Evolutionary conservation across 768 basidiomycete genomes (phyloP).

Genomic region (Erythrobasidium yunnanense): DNA sequence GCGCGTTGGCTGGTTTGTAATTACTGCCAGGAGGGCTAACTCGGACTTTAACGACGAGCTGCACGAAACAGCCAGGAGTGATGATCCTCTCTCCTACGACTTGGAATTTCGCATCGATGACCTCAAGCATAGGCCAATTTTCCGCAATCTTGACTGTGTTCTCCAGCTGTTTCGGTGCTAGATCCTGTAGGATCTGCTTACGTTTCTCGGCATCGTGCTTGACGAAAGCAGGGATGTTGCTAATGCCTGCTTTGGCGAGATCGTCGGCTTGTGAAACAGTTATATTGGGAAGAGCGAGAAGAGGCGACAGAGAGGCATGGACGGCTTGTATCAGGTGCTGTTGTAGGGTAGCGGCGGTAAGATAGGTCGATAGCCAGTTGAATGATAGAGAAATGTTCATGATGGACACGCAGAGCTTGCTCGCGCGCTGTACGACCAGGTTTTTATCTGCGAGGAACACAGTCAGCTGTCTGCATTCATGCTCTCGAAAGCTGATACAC

Average conservation of each 20-base stretch:
- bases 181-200: conserved; percentile 25
- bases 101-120: conserved; percentile 74
- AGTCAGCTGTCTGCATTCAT: not conserved
- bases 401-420: conserved; percentile 48
- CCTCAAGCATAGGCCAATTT: conserved; percentile 63
- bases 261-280: conserved; percentile 42
- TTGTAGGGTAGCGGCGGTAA: conserved; percentile 69
- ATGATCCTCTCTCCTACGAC: conserved; percentile 79
- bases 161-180: conserved; percentile 23
- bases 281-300: conserved; percentile 72
- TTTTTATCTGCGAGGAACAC: conserved; percentile 30
- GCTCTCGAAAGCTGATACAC: conserved; percentile 35
- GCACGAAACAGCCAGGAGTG: conserved; percentile 77
- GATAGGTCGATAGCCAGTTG: conserved; percentile 73
- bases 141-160: conserved; percentile 57
- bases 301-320: conserved; percentile 41
- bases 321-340: conserved; percentile 75
- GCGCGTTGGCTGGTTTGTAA: conserved; percentile 32
- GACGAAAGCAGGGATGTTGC: conserved; percentile 31
- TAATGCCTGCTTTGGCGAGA: conserved; percentile 34
- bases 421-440: conserved; percentile 31
- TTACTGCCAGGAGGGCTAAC: conserved; percentile 50
- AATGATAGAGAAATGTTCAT: conserved; percentile 72
- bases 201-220: conserved; percentile 29
- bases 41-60: conserved; percentile 71